Percentiles rank a stretch among this genome's conserved stretches.
Conservation (phyloP, 352 stramenopile species). For the Phytophthora kernoviae region DNA sequence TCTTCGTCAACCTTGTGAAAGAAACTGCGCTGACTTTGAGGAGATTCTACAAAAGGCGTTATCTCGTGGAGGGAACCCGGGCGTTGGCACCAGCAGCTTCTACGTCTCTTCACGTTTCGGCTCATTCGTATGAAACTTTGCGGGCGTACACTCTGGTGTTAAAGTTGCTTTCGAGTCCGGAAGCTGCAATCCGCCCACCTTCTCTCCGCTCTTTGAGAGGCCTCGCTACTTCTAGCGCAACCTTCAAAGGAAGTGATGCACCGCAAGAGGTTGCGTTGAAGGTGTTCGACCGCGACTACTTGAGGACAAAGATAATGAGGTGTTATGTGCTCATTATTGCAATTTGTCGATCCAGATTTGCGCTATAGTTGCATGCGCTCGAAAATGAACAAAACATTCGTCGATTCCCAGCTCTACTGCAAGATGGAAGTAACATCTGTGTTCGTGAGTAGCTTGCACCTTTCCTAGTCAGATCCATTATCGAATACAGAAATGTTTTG, state of each 20-base stretch:
- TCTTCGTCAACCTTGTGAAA: too few relatives aligned
- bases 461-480: constrained; percentile 50
- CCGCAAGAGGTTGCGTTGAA: constrained; percentile 68
- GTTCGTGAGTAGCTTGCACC: constrained; percentile 96
- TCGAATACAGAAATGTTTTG: background rate
- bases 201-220: constrained; percentile 54
- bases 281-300: constrained; percentile 38
- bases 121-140: constrained; percentile 22
- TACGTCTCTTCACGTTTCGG: too few relatives aligned
- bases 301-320: too few relatives aligned
- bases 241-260: constrained; percentile 76
- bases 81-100: too few relatives aligned
- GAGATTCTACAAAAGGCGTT: too few relatives aligned
- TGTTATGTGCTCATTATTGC: too few relatives aligned
- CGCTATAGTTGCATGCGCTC: too few relatives aligned
- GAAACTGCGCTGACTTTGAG: too few relatives aligned
- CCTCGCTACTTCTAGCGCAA: constrained; percentile 45
- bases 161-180: constrained; percentile 44
- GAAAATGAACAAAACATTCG: too few relatives aligned
- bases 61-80: too few relatives aligned
- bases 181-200: constrained; percentile 62
- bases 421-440: constrained; percentile 99
- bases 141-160: too few relatives aligned
- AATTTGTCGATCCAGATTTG: too few relatives aligned
- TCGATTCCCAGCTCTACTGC: constrained; percentile 95